phyloP scores from a whole-genome alignment of 805 yeast species.

The Candida nitratophila region DNA sequence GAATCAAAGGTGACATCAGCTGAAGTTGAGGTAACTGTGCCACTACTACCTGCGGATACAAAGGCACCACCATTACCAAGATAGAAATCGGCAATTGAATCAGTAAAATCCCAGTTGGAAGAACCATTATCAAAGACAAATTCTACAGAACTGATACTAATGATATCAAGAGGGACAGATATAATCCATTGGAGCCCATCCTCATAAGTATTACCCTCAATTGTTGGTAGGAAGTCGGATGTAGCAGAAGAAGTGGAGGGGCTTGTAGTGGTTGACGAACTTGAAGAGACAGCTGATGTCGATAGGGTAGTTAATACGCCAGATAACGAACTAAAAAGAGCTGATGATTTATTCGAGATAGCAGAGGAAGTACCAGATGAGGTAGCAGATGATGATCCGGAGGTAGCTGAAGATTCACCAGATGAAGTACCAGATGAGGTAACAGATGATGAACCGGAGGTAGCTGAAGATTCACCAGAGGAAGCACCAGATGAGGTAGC shows the following conservation, averaged over 20 bases:
- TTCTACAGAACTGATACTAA: neutral
- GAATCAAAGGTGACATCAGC: neutral
- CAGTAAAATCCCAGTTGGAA: neutral
- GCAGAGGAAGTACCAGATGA: neutral
- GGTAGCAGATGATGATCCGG: neutral
- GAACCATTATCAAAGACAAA: neutral
- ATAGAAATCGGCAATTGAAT: neutral
- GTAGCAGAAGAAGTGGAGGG: neutral
- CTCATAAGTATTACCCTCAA: neutral
- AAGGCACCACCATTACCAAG: neutral
- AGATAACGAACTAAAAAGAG: neutral
- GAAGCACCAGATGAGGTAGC: conserved; percentile 1
- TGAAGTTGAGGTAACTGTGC: neutral
- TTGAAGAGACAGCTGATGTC: neutral
- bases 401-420: neutral
- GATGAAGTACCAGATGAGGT: neutral
- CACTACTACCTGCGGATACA: neutral
- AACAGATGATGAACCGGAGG: neutral
- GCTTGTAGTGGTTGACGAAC: neutral
- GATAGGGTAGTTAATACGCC: neutral
- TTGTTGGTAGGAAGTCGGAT: neutral
- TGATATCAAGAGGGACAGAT: neutral
- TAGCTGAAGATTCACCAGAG: neutral
- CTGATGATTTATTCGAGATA: too few relatives aligned
- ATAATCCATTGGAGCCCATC: neutral